Evolutionary conservation across 192 early-diverging fungal species (phyloP), one percentile per base, ranked within the genome.

Genomic region (Oehlia diaphana): DNA sequence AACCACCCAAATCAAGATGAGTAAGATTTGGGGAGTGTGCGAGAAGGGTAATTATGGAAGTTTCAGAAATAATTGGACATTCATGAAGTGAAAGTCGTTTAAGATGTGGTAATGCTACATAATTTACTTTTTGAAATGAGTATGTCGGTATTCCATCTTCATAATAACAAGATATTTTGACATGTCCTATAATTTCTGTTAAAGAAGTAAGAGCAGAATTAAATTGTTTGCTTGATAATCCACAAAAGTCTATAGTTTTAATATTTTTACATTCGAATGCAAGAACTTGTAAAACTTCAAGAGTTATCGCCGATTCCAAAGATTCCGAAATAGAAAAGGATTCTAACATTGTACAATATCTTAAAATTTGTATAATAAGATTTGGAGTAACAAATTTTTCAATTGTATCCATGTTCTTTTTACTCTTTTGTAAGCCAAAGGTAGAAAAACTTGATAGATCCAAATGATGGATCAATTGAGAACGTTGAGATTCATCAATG

Each of bases 171-270:
- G 19, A 4, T 21, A 64, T 42, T 64, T 63, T 39, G 35, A 42
- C 37, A 8, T 3, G 26, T 2, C 74, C 74, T 14, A 76, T 16
- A 37, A 42, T n/a, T 35, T 33, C 62, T 4, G 62, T 9, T 13
- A 76, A 33, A 8, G 33, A 31, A 8, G 61, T 21, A 9, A 76
- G 23, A 31, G 74, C 74, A 6, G 19, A 23, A 63, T n/a, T 28
- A 31, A 76, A 76, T 42, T 61, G 53, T 76, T 76, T 76, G 23
- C 33, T 76, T 13, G 74, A 76, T 0, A n/a, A 76, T 37, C 74
- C 74, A 64, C 74, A 76, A 63, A 76, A 76, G 64, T 76, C 74
- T 9, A 76, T 13, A 16, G 74, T 63, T 33, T 76, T 76, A 64
- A 76, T 26, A 10, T 76, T 76, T 19, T 35, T 76, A 49, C 61